A percentile compares a stretch with the other conserved stretches of the same genome.
Conservation (phyloP, 768 basidiomycete genomes). For the Tulasnella sp. region DNA sequence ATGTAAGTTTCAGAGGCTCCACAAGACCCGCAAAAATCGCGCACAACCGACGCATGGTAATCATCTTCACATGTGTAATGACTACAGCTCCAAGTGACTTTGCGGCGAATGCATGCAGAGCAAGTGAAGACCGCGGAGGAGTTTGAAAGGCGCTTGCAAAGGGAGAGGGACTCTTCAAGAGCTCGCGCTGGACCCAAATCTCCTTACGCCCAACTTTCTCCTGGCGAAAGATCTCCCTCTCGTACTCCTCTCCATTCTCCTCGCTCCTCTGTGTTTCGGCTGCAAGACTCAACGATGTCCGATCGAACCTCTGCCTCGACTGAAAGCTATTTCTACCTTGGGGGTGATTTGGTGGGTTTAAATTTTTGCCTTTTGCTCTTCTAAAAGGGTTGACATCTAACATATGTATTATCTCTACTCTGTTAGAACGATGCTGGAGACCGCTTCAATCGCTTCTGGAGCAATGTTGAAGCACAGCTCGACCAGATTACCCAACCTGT, state of each 20-base stretch:
- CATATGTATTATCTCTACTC: constrained; percentile 35
- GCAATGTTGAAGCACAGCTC: constrained; percentile 81
- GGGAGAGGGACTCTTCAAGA: constrained; percentile 64
- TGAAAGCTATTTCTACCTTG: constrained; percentile 87
- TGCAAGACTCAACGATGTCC: constrained; percentile 40
- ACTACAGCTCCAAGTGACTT: constrained; percentile 73
- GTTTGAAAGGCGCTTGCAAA: constrained; percentile 69
- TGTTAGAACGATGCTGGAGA: constrained; percentile 77
- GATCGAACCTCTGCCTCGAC: constrained; percentile 63
- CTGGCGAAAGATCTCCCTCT: constrained; percentile 26
- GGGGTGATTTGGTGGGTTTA: constrained; percentile 63
- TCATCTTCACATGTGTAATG: constrained; percentile 1
- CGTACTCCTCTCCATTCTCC: constrained; percentile 29
- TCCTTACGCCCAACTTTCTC: constrained; percentile 27
- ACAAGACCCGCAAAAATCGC: constrained; percentile 18
- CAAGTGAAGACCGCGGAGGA: constrained; percentile 73
- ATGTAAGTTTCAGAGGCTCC: constrained; percentile 51
- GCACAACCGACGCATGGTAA: constrained; percentile 17
- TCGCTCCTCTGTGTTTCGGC: constrained; percentile 24
- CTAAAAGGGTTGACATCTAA: background rate
- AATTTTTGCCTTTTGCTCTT: constrained; percentile 26
- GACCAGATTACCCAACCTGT: constrained; percentile 83
- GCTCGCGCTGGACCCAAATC: constrained; percentile 34
- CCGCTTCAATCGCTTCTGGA: constrained; percentile 89
- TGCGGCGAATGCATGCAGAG: constrained; percentile 74